These are phyloP conservation scores for Zangia roseola DNA, from an alignment of 768 basidiomycete species.

Conservation along the genomic window DNA sequence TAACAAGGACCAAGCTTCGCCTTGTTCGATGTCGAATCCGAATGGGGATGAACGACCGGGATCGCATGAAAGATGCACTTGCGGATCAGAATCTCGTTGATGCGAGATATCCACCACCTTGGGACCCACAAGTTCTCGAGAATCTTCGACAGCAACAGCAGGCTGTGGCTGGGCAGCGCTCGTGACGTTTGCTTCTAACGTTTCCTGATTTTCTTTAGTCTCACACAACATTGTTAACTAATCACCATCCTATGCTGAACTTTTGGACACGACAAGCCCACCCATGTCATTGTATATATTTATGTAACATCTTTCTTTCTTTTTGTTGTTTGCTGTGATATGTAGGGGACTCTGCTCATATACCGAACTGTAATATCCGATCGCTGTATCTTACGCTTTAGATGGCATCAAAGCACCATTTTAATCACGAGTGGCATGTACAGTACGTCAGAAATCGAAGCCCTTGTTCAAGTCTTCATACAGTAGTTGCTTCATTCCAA, in stretches of 20 bases:
- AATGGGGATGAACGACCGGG: conserved; percentile 73
- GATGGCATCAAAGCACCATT: neutral
- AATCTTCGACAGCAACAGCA: conserved; percentile 28
- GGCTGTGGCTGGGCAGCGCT: conserved; percentile 10
- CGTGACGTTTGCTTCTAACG: neutral
- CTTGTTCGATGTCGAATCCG: conserved; percentile 75
- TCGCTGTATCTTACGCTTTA: conserved; percentile 19
- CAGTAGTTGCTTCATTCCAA: conserved; percentile 86
- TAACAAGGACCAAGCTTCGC: conserved; percentile 80
- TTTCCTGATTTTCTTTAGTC: neutral
- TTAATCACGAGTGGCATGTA: neutral
- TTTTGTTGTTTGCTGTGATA: neutral
- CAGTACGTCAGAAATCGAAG: conserved; percentile 52
- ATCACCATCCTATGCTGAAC: conserved; percentile 1
- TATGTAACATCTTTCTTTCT: neutral
- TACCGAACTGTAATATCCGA: conserved; percentile 23
- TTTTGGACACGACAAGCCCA: neutral
- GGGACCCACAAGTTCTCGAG: conserved; percentile 51
- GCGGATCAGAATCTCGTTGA: conserved; percentile 81
- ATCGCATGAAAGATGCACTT: conserved; percentile 72
- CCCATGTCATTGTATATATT: neutral
- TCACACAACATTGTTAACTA: neutral
- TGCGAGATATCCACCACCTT: conserved; percentile 66
- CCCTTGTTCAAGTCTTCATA: conserved; percentile 83
- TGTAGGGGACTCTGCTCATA: conserved; percentile 14